Evolutionary conservation across 2,329 filamentous ascomycete genomes (phyloP).

Genomic region (Pseudocercospora cruenta): DNA sequence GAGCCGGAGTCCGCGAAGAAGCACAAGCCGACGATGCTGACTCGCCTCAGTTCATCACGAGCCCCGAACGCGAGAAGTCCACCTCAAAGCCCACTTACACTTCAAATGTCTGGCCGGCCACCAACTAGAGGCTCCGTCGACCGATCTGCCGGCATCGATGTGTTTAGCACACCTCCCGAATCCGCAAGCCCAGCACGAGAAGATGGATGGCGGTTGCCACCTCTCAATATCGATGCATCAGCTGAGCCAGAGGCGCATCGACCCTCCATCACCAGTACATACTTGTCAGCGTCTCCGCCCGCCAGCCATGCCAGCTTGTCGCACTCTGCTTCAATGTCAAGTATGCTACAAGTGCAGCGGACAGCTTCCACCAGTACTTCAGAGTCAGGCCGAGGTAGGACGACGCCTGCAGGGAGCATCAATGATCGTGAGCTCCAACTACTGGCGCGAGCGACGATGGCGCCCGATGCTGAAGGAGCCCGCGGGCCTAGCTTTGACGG

Average conservation of each 20-base stretch:
- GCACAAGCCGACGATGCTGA: conserved; percentile 30
- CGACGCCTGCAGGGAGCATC: conserved; percentile 27
- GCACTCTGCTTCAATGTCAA: conserved; percentile 37
- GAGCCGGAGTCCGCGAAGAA: conserved; percentile 31
- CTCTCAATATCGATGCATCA: conserved; percentile 37
- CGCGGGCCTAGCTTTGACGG: conserved; percentile 27
- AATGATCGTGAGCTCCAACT: conserved; percentile 32
- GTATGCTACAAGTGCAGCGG: conserved; percentile 29
- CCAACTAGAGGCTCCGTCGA: conserved; percentile 36
- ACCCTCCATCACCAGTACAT: conserved; percentile 39
- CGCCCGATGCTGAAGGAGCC: conserved; percentile 7
- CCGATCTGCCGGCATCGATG: conserved; percentile 44
- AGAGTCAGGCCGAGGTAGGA: conserved; percentile 23
- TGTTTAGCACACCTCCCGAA: conserved; percentile 52
- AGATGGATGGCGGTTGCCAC: conserved; percentile 39
- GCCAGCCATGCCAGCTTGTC: conserved; percentile 29
- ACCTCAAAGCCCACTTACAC: conserved; percentile 32
- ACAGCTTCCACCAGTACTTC: conserved; percentile 28
- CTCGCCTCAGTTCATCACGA: conserved; percentile 26
- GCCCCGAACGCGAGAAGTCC: conserved; percentile 26
- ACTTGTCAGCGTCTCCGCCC: conserved; percentile 31
- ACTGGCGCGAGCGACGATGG: conserved; percentile 29
- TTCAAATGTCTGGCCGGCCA: conserved; percentile 24
- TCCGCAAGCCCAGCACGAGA: conserved; percentile 34
- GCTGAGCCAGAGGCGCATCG: conserved; percentile 36